Evolutionary conservation across 345 rosid species (phyloP).

Genomic region (Camelina sativa): DNA sequence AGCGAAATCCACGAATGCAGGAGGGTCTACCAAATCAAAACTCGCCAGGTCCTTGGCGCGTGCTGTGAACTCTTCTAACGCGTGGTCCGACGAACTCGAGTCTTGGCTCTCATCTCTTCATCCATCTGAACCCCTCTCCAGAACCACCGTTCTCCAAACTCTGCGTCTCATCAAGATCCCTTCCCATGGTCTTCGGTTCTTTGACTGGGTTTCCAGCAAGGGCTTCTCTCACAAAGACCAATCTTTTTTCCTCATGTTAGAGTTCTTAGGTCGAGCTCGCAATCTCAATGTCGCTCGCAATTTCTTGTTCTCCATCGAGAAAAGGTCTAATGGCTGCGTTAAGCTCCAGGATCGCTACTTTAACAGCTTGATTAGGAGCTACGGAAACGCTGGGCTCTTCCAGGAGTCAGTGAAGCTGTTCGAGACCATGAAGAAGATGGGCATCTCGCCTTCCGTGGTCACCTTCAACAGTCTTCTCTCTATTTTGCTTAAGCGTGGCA

Average conservation of each 20-base stretch:
- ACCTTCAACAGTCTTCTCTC: conserved; percentile 71
- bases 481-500: conserved; percentile 70
- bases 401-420: conserved; percentile 71
- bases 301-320: conserved; percentile 69
- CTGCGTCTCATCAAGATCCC: conserved; percentile 64
- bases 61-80: conserved; percentile 52
- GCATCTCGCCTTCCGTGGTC: conserved; percentile 69
- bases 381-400: conserved; percentile 68
- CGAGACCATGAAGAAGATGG: conserved; percentile 64
- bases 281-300: conserved; percentile 76
- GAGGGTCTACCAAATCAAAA: conserved; percentile 49
- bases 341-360: conserved; percentile 70
- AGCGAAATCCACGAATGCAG: neutral
- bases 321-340: conserved; percentile 58
- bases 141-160: conserved; percentile 58
- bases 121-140: conserved; percentile 55
- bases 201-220: conserved; percentile 56
- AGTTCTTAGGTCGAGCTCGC: conserved; percentile 62
- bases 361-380: conserved; percentile 76
- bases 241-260: conserved; percentile 69
- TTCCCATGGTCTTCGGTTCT: conserved; percentile 63
- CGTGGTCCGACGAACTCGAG: conserved; percentile 68
- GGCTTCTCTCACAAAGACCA: conserved; percentile 60
- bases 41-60: conserved; percentile 58
- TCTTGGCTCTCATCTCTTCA: conserved; percentile 57